Conservation (phyloP, 257 asterid genomes). For the Eustoma russellianum region DNA sequence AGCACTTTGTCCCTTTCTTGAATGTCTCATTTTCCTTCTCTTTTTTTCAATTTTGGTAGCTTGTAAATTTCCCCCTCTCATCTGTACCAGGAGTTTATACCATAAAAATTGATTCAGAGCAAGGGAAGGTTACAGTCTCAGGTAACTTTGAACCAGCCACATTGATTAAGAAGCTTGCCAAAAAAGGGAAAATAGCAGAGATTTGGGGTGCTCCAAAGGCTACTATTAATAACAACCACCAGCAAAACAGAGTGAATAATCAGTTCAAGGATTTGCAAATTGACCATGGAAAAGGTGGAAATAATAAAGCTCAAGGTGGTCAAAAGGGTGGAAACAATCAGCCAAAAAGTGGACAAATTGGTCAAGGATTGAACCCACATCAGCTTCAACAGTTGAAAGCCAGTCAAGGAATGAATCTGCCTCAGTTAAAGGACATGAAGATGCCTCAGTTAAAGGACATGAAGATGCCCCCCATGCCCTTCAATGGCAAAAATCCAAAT, state of each 20-base stretch:
- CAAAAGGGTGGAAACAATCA: constrained; percentile 16
- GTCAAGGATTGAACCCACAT: constrained; percentile 7
- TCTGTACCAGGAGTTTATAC: constrained; percentile 63
- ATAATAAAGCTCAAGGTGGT: constrained; percentile 26
- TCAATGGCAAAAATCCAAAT: constrained; percentile 20
- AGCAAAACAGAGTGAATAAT: constrained; percentile 20
- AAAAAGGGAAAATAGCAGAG: constrained; percentile 77
- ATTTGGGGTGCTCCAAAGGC: constrained; percentile 80
- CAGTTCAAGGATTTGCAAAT: constrained; percentile 57
- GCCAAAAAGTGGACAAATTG: constrained; percentile 10
- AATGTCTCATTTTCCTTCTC: not conserved
- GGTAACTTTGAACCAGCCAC: constrained; percentile 79
- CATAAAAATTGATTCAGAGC: constrained; percentile 62
- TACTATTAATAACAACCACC: constrained; percentile 33
- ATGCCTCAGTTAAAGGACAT: constrained; percentile 13
- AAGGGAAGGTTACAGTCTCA: constrained; percentile 85
- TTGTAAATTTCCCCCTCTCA: not conserved
- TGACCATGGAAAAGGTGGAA: constrained; percentile 44
- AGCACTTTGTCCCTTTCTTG: not conserved
- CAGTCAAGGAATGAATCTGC: constrained; percentile 10
- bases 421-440: constrained; percentile 8
- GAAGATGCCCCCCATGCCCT: constrained; percentile 35
- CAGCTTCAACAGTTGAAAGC: constrained; percentile 11
- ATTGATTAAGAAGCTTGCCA: constrained; percentile 71
- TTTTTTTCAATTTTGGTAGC: not conserved